Base-by-base conservation (phyloP, 257 asterid species). In the Penstemon newberryi region DNA sequence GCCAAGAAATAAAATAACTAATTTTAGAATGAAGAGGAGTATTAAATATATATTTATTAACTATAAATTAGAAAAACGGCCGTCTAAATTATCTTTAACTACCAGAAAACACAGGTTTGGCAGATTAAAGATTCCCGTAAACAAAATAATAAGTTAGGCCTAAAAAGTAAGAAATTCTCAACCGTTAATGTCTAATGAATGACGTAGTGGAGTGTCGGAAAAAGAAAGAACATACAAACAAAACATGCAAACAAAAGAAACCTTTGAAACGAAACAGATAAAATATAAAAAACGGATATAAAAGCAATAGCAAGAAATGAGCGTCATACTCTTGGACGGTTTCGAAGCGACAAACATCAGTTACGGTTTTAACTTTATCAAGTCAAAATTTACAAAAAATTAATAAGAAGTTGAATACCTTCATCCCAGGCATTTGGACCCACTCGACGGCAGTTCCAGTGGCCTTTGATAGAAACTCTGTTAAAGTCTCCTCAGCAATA, bases 391-490 rank as follows among this genome's bases (percentile, higher is more conserved):
- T 45, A 8, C 3, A 40, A 56, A n/a, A 62, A 50, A 8, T 6
- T 13, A 43, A 36, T 37, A 54, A 47, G 15, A 60, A 19, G 8
- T 8, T 49, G 40, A 9, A 33, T 65, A 92, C 98, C 98, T 92
- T 92, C 98, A 92, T 92, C 85, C 98, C 98, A 80, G 97, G 98
- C 98, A 92, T 88, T 82, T 90, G 98, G 87, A 92, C 93, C 97
- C 98, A 92, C 98, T 92, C 97, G 74, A 92, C 93, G 73, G 97
- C 98, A 70, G 98, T 92, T 76, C 98, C 98, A 74, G 98, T 92
- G 33, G 98, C 98, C 96, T 92, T 92, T 15, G 98, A 90, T 77
- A 92, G 86, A 92, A 92, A 92, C 95, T 90, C 98, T 86, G 98
- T 88, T 90, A 92, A 86, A 84, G 97, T 92, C 86, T 92, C 98